Conservation (phyloP, 2,329 filamentous ascomycete species). For the Sphaerulina musiva region DNA sequence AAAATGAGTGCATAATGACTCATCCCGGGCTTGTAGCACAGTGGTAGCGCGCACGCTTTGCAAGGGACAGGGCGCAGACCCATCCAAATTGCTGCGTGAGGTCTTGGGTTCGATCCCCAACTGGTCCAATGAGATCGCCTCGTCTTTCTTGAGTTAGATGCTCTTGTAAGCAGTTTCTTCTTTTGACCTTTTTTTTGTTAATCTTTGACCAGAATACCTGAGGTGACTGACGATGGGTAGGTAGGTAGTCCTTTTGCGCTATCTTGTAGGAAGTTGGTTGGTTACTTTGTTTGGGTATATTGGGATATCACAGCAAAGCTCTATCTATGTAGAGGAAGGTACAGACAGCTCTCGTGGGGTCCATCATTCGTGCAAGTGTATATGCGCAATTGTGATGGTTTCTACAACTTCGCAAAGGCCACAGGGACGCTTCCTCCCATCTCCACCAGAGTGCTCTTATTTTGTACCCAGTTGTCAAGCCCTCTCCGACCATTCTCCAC, state of each 20-base stretch:
- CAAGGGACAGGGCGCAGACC: background rate
- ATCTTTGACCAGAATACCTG: background rate
- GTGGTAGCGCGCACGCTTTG: slow-evolving; percentile 11
- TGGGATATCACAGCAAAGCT: too few species aligned
- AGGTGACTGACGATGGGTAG: background rate
- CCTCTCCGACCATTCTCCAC: slow-evolving; percentile 79
- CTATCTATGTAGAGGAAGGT: too few species aligned
- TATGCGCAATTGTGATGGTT: background rate
- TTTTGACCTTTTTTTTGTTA: background rate
- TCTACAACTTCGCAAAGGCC: slow-evolving; percentile 49
- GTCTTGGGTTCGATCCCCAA: slow-evolving; percentile 9
- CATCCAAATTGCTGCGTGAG: background rate
- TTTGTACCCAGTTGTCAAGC: slow-evolving; percentile 73
- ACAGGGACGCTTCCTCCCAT: slow-evolving; percentile 64
- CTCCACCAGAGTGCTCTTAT: slow-evolving; percentile 83
- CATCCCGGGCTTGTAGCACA: slow-evolving; percentile 7
- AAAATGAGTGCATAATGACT: too few species aligned
- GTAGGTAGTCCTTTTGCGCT: background rate
- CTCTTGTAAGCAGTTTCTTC: background rate
- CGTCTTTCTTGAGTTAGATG: background rate
- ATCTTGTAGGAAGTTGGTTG: background rate
- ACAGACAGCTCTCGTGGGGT: too few species aligned
- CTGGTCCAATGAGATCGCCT: background rate
- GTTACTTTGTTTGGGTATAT: too few species aligned
- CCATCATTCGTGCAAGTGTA: background rate